Evolutionary conservation across 176 grass and related monocot species (phyloP).

Genomic region (Eremochloa ophiuroides): DNA sequence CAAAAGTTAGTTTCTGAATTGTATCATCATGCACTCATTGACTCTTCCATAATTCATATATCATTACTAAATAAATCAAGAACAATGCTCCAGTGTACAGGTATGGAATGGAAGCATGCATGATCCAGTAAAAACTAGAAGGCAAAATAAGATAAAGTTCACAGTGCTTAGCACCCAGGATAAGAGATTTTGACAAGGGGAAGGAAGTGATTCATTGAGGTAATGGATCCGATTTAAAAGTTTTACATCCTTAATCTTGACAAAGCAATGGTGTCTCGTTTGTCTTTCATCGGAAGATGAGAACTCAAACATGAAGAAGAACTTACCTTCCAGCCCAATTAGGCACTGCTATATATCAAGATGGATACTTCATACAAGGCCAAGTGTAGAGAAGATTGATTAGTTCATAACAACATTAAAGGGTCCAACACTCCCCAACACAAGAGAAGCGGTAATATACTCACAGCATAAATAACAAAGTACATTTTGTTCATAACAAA

Average conservation of each 20-base stretch:
- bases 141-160: neutral
- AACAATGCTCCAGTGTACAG: neutral
- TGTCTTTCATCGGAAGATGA: constrained; percentile 3
- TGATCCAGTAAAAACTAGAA: neutral
- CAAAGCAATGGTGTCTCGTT: neutral
- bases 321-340: constrained; percentile 56
- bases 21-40: neutral
- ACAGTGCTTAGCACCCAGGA: neutral
- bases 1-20: neutral
- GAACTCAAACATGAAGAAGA: constrained; percentile 21
- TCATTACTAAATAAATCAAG: neutral
- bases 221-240: neutral
- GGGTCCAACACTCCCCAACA: neutral
- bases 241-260: neutral
- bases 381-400: constrained; percentile 34
- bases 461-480: neutral
- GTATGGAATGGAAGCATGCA: neutral
- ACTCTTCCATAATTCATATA: neutral
- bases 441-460: neutral
- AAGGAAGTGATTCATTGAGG: neutral
- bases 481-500: neutral
- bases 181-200: neutral
- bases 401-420: constrained; percentile 33
- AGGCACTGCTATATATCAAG: constrained; percentile 47
- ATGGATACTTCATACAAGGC: constrained; percentile 42